phyloP scores from a whole-genome alignment of 306 rosid species.

The Corylus avellana region DNA sequence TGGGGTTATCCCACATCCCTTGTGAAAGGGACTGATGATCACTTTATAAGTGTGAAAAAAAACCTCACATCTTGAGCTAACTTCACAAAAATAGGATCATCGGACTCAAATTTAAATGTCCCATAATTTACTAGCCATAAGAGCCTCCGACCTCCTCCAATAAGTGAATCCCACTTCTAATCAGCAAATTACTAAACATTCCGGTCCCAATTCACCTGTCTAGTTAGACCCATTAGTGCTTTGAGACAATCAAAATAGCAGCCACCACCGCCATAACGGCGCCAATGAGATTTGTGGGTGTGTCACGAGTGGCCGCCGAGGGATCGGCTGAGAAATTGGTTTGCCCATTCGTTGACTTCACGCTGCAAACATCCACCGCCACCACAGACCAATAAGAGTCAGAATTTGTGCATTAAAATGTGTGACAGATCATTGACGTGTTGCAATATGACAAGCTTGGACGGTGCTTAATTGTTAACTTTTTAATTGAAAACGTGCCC shows the following conservation, averaged over 20 bases:
- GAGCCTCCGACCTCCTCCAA: no score
- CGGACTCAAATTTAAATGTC: no score
- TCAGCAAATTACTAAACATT: no score
- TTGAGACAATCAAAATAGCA: neutral
- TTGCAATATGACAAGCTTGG: neutral
- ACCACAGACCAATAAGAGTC: neutral
- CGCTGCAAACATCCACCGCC: slow-evolving; percentile 45
- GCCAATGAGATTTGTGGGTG: slow-evolving; percentile 12
- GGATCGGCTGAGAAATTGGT: slow-evolving; percentile 39
- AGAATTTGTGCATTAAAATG: neutral
- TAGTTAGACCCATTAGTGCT: neutral
- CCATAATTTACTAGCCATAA: no score
- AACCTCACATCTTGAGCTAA: no score
- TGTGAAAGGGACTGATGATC: no score
- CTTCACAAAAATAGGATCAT: no score
- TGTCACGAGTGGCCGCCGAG: slow-evolving; percentile 2
- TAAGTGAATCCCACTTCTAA: no score
- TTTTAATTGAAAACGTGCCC: neutral
- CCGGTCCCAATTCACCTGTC: no score
- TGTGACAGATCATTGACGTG: no score
- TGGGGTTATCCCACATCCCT: no score
- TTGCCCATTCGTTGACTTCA: slow-evolving; percentile 61
- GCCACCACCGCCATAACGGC: slow-evolving; percentile 30
- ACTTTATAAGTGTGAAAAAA: no score
- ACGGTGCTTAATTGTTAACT: neutral